Evolutionary conservation across 2,329 filamentous ascomycete genomes (phyloP), one percentile per base, ranked within the genome.

Genomic region (Penicillium sclerotigenum): DNA sequence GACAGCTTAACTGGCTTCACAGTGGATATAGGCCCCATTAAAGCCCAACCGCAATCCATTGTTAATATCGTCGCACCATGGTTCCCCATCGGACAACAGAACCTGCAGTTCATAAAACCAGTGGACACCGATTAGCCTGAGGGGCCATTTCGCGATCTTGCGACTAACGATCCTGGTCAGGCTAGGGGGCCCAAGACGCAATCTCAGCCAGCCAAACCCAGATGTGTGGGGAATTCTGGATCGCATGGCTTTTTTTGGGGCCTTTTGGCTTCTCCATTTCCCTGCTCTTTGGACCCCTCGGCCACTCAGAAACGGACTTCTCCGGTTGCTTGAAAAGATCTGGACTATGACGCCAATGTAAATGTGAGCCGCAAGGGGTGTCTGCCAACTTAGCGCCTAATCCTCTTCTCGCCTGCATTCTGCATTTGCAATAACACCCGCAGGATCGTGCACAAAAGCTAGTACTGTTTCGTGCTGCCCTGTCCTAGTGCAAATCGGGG

Each of bases 291-390:
- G 42, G 59, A 45, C 58, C 54, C 56, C 50, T 56, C 20, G 20
- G 20, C 38, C 43, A 53, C 22, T 57, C 37, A 38, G 18, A 31
- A 24, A 45, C 61, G 63, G 63, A 64, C 51, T 58, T 64, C 54
- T 59, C 63, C 61, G 63, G 63, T 59, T 47, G 26, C 24, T 56
- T 29, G 41, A 48, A 46, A 29, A 28, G 50, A 52, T 58, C 51
- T 53, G 41, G 60, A 49, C 52, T 49, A 57, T 45, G 54, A 52
- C 43, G 57, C 51, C 36, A 52, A 49, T 61, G 58, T 61, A 42
- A 61, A 62, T 62, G 63, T 65, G 61, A 63, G 62, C 63, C 62
- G 63, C 63, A 65, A 65, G 63, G 63, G 62, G 57, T 56, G 53
- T 31, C 43, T 36, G 46, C 41, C 53, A 54, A 42, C 37, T 50